phyloP scores from a whole-genome alignment of 2,329 filamentous ascomycete species.

The Mycocentrospora acerina region DNA sequence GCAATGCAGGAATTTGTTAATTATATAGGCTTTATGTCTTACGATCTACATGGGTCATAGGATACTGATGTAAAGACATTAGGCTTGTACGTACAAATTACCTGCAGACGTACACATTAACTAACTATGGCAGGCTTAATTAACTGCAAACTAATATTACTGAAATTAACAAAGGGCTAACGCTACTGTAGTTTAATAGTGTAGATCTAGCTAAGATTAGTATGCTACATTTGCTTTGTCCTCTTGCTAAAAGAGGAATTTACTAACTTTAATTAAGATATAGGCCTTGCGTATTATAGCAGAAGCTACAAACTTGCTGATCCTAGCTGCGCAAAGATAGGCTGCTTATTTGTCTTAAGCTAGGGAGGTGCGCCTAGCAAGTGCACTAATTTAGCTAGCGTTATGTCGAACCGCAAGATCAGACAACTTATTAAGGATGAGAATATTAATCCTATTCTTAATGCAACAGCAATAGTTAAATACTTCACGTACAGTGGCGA shows the following conservation, averaged over 20 bases:
- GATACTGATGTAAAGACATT: constrained; percentile 38
- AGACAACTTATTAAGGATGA: constrained; percentile 23
- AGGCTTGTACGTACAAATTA: no score
- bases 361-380: constrained; percentile 9
- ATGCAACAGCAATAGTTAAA: constrained; percentile 34
- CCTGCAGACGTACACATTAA: no score
- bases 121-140: no score
- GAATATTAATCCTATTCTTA: constrained; percentile 16
- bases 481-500: constrained; percentile 29
- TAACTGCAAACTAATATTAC: constrained; percentile 45
- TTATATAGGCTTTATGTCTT: constrained; percentile 21
- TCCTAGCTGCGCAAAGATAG: constrained; percentile 11
- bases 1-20: constrained; percentile 43
- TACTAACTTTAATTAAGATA: no score
- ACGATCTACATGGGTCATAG: constrained; percentile 23
- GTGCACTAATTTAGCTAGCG: constrained; percentile 31
- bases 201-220: constrained; percentile 46
- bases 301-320: constrained; percentile 29
- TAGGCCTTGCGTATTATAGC: constrained; percentile 53
- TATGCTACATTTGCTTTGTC: no score
- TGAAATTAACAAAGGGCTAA: constrained; percentile 44
- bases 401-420: constrained; percentile 41
- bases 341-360: constrained; percentile 15
- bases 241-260: no score
- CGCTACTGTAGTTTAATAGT: constrained; percentile 50